A percentile compares a stretch with the other conserved stretches of the same genome.
Conservation (phyloP, 202 grass and related monocot genomes). For the Brachypodium distachyon region DNA sequence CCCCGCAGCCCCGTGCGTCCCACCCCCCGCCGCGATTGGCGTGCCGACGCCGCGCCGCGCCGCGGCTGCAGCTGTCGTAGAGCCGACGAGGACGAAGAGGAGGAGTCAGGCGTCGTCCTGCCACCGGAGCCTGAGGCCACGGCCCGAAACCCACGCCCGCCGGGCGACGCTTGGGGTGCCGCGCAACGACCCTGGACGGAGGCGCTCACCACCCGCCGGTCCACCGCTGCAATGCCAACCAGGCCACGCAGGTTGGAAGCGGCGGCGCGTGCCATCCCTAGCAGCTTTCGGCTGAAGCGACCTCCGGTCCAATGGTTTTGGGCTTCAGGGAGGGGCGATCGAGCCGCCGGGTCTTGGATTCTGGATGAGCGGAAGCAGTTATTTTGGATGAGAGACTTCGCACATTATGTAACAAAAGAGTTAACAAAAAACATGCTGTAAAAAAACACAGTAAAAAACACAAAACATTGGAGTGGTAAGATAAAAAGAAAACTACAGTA, state of each 20-base stretch:
- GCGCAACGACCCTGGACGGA: conserved; percentile 26
- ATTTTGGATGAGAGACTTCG: not conserved
- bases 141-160: conserved; percentile 31
- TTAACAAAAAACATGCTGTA: no score
- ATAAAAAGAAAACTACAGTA: no score
- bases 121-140: conserved; percentile 1
- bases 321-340: not conserved
- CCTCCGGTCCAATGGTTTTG: not conserved
- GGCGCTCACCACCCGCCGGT: conserved; percentile 23
- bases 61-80: not conserved
- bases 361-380: not conserved
- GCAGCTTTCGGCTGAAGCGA: not conserved
- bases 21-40: no score
- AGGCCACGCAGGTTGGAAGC: conserved; percentile 50
- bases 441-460: no score
- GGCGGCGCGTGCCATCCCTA: conserved; percentile 53
- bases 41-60: not conserved
- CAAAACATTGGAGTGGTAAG: no score
- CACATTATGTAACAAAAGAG: no score
- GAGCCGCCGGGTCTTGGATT: not conserved
- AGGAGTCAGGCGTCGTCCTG: conserved; percentile 43
- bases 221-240: conserved; percentile 29
- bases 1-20: not conserved
- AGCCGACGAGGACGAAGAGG: not conserved
- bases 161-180: not conserved